Evolutionary conservation across 495 filamentous ascomycete species (phyloP).

Genomic region (Hypomontagnella submonticulosa): DNA sequence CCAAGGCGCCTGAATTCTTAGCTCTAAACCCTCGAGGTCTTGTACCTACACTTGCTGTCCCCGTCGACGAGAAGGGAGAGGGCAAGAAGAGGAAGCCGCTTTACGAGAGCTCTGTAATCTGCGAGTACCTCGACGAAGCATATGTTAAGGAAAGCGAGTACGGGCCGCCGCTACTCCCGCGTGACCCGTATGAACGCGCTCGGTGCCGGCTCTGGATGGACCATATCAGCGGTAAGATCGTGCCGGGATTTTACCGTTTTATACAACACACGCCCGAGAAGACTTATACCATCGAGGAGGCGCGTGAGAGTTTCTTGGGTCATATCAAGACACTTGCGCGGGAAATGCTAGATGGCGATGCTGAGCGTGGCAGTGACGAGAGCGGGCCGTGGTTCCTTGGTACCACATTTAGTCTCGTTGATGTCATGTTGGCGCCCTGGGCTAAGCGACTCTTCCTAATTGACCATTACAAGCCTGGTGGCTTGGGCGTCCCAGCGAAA

Average conservation of each 20-base stretch:
- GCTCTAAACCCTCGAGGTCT: conserved; percentile 75
- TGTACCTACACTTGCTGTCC: conserved; percentile 69
- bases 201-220: conserved; percentile 74
- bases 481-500: conserved; percentile 62
- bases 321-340: conserved; percentile 65
- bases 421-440: conserved; percentile 75
- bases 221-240: conserved; percentile 69
- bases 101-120: conserved; percentile 74
- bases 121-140: conserved; percentile 76
- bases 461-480: conserved; percentile 74
- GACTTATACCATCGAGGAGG: conserved; percentile 54
- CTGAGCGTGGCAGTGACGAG: conserved; percentile 39
- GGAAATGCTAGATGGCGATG: conserved; percentile 59
- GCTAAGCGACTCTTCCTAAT: conserved; percentile 74
- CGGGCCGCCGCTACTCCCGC: conserved; percentile 64
- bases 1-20: conserved; percentile 71
- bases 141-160: conserved; percentile 51
- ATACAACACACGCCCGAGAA: conserved; percentile 70
- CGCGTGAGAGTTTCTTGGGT: conserved; percentile 59
- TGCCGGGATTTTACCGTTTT: conserved; percentile 72
- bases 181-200: conserved; percentile 66
- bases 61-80: neutral
- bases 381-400: conserved; percentile 73
- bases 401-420: conserved; percentile 64
- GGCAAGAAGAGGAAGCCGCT: conserved; percentile 63